These are phyloP conservation scores for Beauveria rudraprayagi DNA, from an alignment of 2,329 filamentous ascomycete species.

Conservation along the genomic window DNA sequence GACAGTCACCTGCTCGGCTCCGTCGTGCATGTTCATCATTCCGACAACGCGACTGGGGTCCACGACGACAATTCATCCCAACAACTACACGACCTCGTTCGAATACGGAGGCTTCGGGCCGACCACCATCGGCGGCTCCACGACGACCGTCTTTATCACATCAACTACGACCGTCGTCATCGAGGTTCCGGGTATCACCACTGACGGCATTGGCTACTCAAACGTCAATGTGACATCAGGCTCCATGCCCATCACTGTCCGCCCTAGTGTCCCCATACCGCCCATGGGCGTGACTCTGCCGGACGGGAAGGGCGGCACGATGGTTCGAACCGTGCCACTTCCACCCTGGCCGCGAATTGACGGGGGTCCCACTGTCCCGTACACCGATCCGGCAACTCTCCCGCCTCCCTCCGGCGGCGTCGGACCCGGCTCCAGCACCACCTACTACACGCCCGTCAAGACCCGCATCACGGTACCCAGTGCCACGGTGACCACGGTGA, in stretches of 20 bases:
- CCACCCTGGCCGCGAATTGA: conserved; percentile 17
- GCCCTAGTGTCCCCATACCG: conserved; percentile 13
- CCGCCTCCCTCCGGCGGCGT: neutral
- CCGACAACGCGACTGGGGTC: conserved; percentile 15
- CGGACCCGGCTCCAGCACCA: neutral
- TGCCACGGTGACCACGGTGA: conserved; percentile 13
- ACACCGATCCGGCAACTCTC: conserved; percentile 5
- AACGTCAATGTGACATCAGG: conserved; percentile 16
- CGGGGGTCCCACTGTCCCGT: neutral
- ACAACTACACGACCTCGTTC: conserved; percentile 15
- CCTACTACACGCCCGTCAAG: conserved; percentile 5
- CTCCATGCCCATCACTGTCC: conserved; percentile 1
- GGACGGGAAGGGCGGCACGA: conserved; percentile 13
- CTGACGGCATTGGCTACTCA: conserved; percentile 13
- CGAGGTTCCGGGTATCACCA: conserved; percentile 12
- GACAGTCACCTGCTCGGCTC: conserved; percentile 12
- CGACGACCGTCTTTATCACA: neutral
- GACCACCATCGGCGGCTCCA: neutral
- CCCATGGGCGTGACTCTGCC: conserved; percentile 14
- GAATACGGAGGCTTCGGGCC: conserved; percentile 14
- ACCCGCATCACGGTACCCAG: conserved; percentile 9
- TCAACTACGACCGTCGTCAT: conserved; percentile 14
- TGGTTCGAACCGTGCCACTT: conserved; percentile 13
- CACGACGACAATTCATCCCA: conserved; percentile 14
- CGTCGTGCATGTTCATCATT: conserved; percentile 18